A percentile compares a stretch with the other conserved stretches of the same genome.
Evolutionary conservation across 805 yeast species (phyloP).

Genomic region (Yarrowia sp.): DNA sequence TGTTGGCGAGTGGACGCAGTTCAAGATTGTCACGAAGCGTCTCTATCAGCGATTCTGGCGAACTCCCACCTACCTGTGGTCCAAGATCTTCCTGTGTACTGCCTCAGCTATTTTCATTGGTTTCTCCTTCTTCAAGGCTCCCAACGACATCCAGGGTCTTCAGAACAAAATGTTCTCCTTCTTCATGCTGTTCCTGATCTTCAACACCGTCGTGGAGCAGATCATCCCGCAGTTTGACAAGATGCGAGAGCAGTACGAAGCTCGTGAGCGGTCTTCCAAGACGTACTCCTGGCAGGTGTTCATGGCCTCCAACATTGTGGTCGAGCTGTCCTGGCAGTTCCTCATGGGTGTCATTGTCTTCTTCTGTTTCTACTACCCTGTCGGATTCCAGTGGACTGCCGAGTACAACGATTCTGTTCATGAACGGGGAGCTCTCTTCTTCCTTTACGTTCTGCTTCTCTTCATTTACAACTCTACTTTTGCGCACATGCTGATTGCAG

Average conservation of each 20-base stretch:
- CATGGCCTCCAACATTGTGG: slow-evolving; percentile 58
- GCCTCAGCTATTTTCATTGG: slow-evolving; percentile 63
- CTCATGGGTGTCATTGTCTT: slow-evolving; percentile 59
- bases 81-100: slow-evolving; percentile 52
- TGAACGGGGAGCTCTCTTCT: slow-evolving; percentile 45
- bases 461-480: slow-evolving; percentile 45
- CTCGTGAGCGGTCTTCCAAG: slow-evolving; percentile 69
- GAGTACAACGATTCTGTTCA: slow-evolving; percentile 44
- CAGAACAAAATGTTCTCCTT: slow-evolving; percentile 81
- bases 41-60: slow-evolving; percentile 63
- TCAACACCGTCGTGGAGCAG: slow-evolving; percentile 59
- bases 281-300: slow-evolving; percentile 68
- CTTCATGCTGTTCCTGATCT: slow-evolving; percentile 62
- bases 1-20: slow-evolving; percentile 43
- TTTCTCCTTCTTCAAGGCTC: slow-evolving; percentile 65
- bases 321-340: slow-evolving; percentile 66
- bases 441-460: slow-evolving; percentile 44
- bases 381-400: slow-evolving; percentile 64
- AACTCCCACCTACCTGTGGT: slow-evolving; percentile 59
- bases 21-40: slow-evolving; percentile 48
- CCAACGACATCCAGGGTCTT: slow-evolving; percentile 60
- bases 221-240: slow-evolving; percentile 58
- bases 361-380: slow-evolving; percentile 68
- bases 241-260: slow-evolving; percentile 66
- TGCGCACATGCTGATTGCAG: slow-evolving; percentile 46